A percentile compares a stretch with the other conserved stretches of the same genome.
Conservation (phyloP, 441 rosid genomes). For the Croton setiger region DNA sequence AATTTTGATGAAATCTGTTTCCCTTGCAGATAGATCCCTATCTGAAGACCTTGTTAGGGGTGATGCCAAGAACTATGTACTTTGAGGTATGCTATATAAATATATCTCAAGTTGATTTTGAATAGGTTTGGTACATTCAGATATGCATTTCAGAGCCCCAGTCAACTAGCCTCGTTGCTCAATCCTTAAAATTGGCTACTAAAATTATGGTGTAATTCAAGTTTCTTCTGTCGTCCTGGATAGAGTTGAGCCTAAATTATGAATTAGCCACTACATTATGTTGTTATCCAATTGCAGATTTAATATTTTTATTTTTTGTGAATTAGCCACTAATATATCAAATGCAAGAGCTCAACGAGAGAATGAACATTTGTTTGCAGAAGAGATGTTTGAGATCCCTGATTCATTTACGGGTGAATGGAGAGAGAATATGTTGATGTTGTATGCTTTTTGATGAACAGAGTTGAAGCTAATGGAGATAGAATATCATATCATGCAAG, state of each 20-base stretch:
- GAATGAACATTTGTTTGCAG: too few species aligned
- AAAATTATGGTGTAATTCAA: neutral
- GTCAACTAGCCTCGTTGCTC: neutral
- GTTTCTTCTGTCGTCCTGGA: neutral
- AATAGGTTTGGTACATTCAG: neutral
- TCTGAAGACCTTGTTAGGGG: neutral
- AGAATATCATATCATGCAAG: neutral
- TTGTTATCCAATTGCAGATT: neutral
- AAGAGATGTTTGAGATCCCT: neutral
- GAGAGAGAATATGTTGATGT: neutral
- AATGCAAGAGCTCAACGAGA: too few species aligned
- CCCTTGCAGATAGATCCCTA: neutral
- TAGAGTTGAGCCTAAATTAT: neutral
- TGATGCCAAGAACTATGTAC: neutral
- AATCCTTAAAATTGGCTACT: neutral
- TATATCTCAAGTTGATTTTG: neutral
- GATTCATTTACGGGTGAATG: neutral
- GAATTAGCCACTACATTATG: too few species aligned
- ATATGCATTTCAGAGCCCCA: neutral
- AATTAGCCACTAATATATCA: neutral
- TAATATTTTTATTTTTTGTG: neutral
- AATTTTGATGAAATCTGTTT: neutral
- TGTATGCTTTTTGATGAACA: neutral
- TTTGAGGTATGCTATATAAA: neutral
- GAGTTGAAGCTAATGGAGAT: neutral